These are phyloP conservation scores for Chrysosporium keratinophilum DNA, from an alignment of 2,329 filamentous ascomycete genomes.

Conservation along the genomic window DNA sequence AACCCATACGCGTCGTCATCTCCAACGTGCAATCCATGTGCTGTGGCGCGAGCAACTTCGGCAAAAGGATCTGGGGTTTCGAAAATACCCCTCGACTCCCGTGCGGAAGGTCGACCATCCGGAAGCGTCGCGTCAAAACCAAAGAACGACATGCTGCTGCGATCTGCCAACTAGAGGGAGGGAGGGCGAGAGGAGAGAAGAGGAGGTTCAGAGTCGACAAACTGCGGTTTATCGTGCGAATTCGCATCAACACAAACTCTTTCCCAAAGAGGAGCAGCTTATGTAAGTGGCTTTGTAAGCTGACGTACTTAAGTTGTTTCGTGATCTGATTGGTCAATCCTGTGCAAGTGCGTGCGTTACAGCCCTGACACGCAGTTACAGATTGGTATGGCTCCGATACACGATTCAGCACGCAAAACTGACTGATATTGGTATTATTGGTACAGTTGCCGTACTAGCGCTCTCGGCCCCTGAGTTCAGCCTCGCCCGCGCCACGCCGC, in stretches of 20 bases:
- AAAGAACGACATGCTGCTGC: constrained; percentile 70
- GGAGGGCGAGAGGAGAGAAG: not conserved
- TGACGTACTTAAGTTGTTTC: not conserved
- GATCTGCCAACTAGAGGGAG: constrained; percentile 5
- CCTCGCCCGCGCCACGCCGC: too few species aligned
- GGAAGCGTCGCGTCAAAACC: constrained; percentile 66
- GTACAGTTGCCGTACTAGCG: not conserved
- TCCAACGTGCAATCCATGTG: constrained; percentile 37
- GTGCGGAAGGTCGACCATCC: constrained; percentile 55
- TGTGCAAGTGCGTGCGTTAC: too few species aligned
- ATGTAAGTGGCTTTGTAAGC: not conserved
- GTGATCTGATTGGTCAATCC: not conserved
- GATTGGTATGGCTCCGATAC: not conserved
- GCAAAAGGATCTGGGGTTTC: constrained; percentile 84
- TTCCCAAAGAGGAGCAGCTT: not conserved
- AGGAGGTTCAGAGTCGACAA: not conserved
- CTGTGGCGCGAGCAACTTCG: constrained; percentile 54
- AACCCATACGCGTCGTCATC: constrained; percentile 50
- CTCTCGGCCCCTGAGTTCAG: not conserved
- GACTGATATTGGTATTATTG: not conserved
- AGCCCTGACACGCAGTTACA: not conserved
- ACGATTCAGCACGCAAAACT: not conserved
- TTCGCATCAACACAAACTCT: constrained; percentile 5
- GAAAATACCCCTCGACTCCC: constrained; percentile 62
- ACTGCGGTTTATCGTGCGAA: not conserved